Evolutionary conservation across 2,329 filamentous ascomycete genomes (phyloP).

Genomic region (Tolypocladium guangdongense): DNA sequence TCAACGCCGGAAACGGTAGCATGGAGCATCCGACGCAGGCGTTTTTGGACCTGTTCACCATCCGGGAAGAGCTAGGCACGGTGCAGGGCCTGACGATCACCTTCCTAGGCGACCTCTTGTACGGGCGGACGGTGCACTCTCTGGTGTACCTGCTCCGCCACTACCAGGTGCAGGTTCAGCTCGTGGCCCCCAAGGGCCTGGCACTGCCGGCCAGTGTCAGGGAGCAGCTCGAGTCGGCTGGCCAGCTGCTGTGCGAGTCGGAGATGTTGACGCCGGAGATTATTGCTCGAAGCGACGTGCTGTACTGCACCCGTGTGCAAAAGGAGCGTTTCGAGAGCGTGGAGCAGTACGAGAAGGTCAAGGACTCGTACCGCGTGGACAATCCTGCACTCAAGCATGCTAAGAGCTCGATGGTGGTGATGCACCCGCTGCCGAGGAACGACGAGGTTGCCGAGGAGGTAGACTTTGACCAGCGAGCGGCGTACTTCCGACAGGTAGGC

Average conservation of each 20-base stretch:
- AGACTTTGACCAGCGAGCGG: slow-evolving; percentile 91
- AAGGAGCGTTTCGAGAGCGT: slow-evolving; percentile 86
- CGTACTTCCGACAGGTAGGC: slow-evolving; percentile 98
- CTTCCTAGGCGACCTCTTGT: slow-evolving; percentile 85
- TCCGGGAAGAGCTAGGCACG: slow-evolving; percentile 91
- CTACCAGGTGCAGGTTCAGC: slow-evolving; percentile 90
- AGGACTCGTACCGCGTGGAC: slow-evolving; percentile 81
- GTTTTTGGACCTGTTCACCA: slow-evolving; percentile 95
- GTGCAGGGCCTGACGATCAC: slow-evolving; percentile 94
- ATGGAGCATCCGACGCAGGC: slow-evolving; percentile 96
- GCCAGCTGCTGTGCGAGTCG: slow-evolving; percentile 67
- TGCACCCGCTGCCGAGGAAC: slow-evolving; percentile 92
- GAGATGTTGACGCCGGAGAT: slow-evolving; percentile 78
- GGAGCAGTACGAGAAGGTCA: slow-evolving; percentile 74
- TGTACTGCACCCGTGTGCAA: slow-evolving; percentile 96
- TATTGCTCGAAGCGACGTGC: slow-evolving; percentile 73
- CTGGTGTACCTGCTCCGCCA: slow-evolving; percentile 87
- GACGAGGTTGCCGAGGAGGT: slow-evolving; percentile 91
- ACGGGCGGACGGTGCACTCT: slow-evolving; percentile 91
- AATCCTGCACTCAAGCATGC: slow-evolving; percentile 83
- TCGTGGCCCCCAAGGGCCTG: slow-evolving; percentile 74
- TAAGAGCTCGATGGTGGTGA: slow-evolving; percentile 85
- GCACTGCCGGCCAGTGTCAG: slow-evolving; percentile 66
- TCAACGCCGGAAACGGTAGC: slow-evolving; percentile 95
- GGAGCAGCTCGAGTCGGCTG: slow-evolving; percentile 58